These are phyloP conservation scores for Rugonectria rugulosa DNA, from an alignment of 2,329 filamentous ascomycete species.

Conservation along the genomic window DNA sequence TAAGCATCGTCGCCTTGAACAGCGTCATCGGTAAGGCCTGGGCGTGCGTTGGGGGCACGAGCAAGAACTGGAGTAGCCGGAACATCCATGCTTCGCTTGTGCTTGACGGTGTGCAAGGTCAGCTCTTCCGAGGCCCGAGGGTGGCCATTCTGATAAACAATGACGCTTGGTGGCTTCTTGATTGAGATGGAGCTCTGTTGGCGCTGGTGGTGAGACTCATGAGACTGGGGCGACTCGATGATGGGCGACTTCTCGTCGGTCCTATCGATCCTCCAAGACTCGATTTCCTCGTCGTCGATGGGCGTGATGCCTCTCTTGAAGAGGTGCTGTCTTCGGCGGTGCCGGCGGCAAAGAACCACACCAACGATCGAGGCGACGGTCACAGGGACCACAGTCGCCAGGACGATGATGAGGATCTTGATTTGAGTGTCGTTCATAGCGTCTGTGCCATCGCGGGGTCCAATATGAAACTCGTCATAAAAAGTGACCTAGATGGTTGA, in stretches of 20 bases:
- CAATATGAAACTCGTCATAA: slow-evolving; percentile 4
- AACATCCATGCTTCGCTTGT: slow-evolving; percentile 54
- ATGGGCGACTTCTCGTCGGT: slow-evolving; percentile 43
- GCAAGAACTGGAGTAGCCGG: slow-evolving; percentile 62
- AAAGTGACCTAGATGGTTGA: background rate
- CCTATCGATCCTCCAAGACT: slow-evolving; percentile 63
- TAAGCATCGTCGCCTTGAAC: slow-evolving; percentile 69
- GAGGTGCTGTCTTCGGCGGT: slow-evolving; percentile 48
- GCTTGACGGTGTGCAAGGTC: slow-evolving; percentile 40
- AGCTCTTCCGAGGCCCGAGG: slow-evolving; percentile 40
- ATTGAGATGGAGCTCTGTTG: slow-evolving; percentile 46
- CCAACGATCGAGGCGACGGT: slow-evolving; percentile 45
- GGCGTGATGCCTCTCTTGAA: slow-evolving; percentile 65
- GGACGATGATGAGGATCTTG: slow-evolving; percentile 57
- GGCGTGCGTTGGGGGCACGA: slow-evolving; percentile 67
- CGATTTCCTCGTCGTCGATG: slow-evolving; percentile 71
- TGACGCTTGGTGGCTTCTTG: slow-evolving; percentile 60
- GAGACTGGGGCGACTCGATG: slow-evolving; percentile 20
- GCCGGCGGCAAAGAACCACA: slow-evolving; percentile 49
- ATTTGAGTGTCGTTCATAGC: slow-evolving; percentile 40
- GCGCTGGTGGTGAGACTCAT: slow-evolving; percentile 32
- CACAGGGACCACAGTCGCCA: slow-evolving; percentile 59
- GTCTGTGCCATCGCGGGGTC: slow-evolving; percentile 33
- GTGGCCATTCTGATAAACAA: slow-evolving; percentile 56
- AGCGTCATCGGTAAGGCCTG: slow-evolving; percentile 67